Evolutionary conservation across 2,329 filamentous ascomycete genomes (phyloP), one percentile per base, ranked within the genome.

Genomic region (Zasmidium cellare): DNA sequence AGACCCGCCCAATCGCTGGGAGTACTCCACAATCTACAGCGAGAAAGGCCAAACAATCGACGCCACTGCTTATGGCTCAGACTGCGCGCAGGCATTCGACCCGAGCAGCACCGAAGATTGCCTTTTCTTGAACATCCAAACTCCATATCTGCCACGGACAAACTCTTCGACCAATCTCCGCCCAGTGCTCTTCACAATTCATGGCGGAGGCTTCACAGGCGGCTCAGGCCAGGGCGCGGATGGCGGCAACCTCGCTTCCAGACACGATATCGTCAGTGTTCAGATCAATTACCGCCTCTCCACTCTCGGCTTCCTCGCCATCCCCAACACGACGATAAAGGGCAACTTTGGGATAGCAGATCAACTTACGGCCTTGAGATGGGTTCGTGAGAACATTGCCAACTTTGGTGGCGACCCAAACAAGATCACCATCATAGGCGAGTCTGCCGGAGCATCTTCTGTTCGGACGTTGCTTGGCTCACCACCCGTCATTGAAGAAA

Each of bases 221-320:
- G 83, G 84, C 1, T 74, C 67, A 54, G 76, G 70, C 63, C 25
- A 70, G 2, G 65, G 71, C 6, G 69, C 72, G 50, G 84, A 87
- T 59, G 81, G 82, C 19, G 81, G 80, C 31, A 77, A 72, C 58
- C 65, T 86, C 2, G 84, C 81, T 0, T 84, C 82, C 2, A 77
- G 83, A 50, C 83, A 83, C 20, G 84, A 86, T 59, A 77, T 86
- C 18, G 81, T 87, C 0, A 77, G 84, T 2, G 84, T 87, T 3
- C 72, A 72, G 7, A 82, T 86, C 73, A 86, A 87, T 72, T 87
- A 87, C 69, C 81, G 85, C 9, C 71, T 86, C 2, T 78, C 76
- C 0, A 84, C 82, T 0, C 74, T 87, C 0, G 84, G 84, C 0
- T 87, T 85, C 64, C 72, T 87, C 0, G 84, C 84, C 0, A 74